Conservation (phyloP, 192 early-diverging fungal genomes). For the Backusella australiensis region DNA sequence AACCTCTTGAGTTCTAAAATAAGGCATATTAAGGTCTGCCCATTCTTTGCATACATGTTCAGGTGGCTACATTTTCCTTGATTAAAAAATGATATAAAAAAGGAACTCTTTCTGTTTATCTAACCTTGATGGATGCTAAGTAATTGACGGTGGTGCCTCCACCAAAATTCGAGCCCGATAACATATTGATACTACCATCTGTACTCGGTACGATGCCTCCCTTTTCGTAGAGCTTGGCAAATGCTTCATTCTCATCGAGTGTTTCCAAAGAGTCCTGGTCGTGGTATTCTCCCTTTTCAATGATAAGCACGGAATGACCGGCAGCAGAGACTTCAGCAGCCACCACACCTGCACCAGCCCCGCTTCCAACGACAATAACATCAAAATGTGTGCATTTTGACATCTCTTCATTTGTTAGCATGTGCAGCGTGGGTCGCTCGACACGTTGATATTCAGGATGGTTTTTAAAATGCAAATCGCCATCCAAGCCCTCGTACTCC, state of each 20-base stretch:
- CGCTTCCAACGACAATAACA: constrained; percentile 67
- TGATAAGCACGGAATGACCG: constrained; percentile 62
- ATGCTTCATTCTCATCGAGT: constrained; percentile 45
- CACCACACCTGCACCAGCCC: constrained; percentile 62
- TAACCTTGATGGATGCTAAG: constrained; percentile 16
- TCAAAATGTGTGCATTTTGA: constrained; percentile 39
- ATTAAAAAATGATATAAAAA: constrained; percentile 28
- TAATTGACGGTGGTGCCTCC: constrained; percentile 73
- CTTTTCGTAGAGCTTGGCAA: constrained; percentile 50
- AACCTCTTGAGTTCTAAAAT: constrained; percentile 43
- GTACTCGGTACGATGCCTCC: constrained; percentile 41
- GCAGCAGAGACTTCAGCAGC: constrained; percentile 63
- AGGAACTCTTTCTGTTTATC: constrained; percentile 19
- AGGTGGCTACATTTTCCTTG: constrained; percentile 40
- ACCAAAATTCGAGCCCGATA: constrained; percentile 66
- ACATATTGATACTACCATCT: constrained; percentile 50
- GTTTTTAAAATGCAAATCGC: background rate
- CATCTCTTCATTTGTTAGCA: background rate
- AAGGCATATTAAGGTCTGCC: constrained; percentile 55
- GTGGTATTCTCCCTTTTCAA: constrained; percentile 68
- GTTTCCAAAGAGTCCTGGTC: constrained; percentile 43
- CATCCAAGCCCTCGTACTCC: background rate
- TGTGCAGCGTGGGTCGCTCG: background rate
- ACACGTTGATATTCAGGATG: constrained; percentile 2
- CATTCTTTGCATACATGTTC: constrained; percentile 70